Percentiles rank a stretch among this genome's conserved stretches.
Evolutionary conservation across 257 asterid species (phyloP).

Genomic region (Verbena officinalis): DNA sequence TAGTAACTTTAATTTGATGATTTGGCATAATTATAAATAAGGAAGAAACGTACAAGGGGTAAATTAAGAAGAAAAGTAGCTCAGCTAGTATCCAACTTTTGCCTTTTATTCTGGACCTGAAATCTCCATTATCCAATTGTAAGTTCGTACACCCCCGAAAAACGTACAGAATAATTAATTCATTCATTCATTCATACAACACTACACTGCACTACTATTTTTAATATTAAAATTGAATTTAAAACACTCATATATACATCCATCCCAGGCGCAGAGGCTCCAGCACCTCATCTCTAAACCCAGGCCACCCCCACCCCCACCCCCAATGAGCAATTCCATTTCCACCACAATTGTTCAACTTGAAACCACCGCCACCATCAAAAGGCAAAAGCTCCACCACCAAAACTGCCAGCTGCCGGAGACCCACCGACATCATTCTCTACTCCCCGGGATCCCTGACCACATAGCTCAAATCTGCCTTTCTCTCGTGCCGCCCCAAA

Average conservation of each 20-base stretch:
- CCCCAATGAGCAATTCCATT: constrained; percentile 51
- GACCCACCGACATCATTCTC: constrained; percentile 29
- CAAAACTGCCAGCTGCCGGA: constrained; percentile 10
- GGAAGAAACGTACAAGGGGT: background rate
- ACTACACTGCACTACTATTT: no score
- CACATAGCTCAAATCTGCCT: constrained; percentile 67
- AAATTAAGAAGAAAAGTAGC: background rate
- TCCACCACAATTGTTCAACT: constrained; percentile 25
- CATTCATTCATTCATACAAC: no score
- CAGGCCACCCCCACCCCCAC: background rate
- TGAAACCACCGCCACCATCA: constrained; percentile 30
- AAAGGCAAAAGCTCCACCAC: constrained; percentile 35
- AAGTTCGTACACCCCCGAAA: background rate
- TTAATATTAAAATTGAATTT: no score
- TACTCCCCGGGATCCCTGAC: constrained; percentile 78
- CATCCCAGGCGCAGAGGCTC: no score
- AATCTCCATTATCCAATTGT: constrained; percentile 21
- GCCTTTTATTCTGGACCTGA: constrained; percentile 47
- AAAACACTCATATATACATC: no score
- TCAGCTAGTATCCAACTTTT: constrained; percentile 57
- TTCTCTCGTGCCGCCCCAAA: constrained; percentile 51
- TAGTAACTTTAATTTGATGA: no score
- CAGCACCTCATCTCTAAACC: background rate
- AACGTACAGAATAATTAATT: no score
- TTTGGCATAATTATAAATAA: constrained; percentile 10